phyloP scores from a whole-genome alignment of 345 rosid genomes.

The Gossypium mustelinum region DNA sequence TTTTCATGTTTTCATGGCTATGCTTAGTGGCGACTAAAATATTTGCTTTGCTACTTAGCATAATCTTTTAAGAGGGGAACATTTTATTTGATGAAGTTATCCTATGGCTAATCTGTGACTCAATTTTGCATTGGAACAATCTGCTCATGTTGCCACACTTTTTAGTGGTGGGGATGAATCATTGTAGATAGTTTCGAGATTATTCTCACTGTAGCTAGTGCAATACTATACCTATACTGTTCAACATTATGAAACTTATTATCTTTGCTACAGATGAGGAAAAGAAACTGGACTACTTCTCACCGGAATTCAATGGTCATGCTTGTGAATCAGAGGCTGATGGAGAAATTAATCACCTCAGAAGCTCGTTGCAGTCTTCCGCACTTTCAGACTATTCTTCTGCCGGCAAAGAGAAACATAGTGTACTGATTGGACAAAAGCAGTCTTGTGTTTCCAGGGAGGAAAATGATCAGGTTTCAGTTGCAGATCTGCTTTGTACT shows the following conservation, averaged over 20 bases:
- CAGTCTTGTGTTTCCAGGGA: slow-evolving; percentile 10
- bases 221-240: neutral
- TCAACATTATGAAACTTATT: neutral
- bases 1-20: neutral
- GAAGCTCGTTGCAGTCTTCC: slow-evolving; percentile 18
- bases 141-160: neutral
- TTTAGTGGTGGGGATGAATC: neutral
- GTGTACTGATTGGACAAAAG: slow-evolving; percentile 19
- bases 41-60: slow-evolving; percentile 1
- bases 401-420: slow-evolving; percentile 23
- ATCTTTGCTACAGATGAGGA: slow-evolving; percentile 56
- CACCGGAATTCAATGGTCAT: slow-evolving; percentile 52
- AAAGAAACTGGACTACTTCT: slow-evolving; percentile 22
- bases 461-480: slow-evolving; percentile 33
- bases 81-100: neutral
- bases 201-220: neutral
- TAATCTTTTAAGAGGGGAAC: neutral
- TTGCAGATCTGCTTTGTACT: slow-evolving; percentile 53
- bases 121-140: neutral
- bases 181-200: neutral
- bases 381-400: slow-evolving; percentile 15
- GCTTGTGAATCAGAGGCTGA: slow-evolving; percentile 15
- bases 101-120: neutral
- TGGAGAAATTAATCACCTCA: slow-evolving; percentile 23
- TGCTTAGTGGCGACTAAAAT: neutral